Percentiles rank a stretch among this genome's conserved stretches.
Evolutionary conservation across 2,329 filamentous ascomycete genomes (phyloP).

Genomic region (Cordyceps javanica): DNA sequence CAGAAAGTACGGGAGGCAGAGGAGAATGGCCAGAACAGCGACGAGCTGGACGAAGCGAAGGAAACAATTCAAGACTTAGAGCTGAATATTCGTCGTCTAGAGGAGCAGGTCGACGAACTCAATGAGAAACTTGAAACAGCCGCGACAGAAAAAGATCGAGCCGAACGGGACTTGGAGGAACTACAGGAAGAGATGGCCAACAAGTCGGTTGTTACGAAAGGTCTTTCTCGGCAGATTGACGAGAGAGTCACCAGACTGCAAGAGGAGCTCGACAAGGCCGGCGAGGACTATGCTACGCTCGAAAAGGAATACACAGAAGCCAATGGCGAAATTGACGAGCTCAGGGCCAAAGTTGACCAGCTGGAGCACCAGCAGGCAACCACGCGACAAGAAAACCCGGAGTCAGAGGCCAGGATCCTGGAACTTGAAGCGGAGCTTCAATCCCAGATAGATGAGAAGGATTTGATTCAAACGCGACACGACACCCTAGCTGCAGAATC

Average conservation of each 20-base stretch:
- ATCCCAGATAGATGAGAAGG: slow-evolving; percentile 57
- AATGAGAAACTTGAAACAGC: slow-evolving; percentile 51
- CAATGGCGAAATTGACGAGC: slow-evolving; percentile 39
- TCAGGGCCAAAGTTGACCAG: slow-evolving; percentile 39
- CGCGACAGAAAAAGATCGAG: slow-evolving; percentile 47
- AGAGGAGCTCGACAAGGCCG: slow-evolving; percentile 52
- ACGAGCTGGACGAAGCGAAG: slow-evolving; percentile 49
- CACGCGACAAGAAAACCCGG: slow-evolving; percentile 26
- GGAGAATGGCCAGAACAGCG: slow-evolving; percentile 44
- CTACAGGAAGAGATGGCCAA: slow-evolving; percentile 73
- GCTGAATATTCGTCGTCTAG: slow-evolving; percentile 45
- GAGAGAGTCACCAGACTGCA: slow-evolving; percentile 63
- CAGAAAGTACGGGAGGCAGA: slow-evolving; percentile 49
- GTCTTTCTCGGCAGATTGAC: slow-evolving; percentile 67
- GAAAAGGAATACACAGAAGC: slow-evolving; percentile 44
- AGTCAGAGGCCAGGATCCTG: slow-evolving; percentile 39
- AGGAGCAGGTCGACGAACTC: slow-evolving; percentile 48
- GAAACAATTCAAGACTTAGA: slow-evolving; percentile 56
- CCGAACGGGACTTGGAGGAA: slow-evolving; percentile 55
- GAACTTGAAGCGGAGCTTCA: slow-evolving; percentile 55
- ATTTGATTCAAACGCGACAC: slow-evolving; percentile 61
- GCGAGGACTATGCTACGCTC: slow-evolving; percentile 43
- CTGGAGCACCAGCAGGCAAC: slow-evolving; percentile 23
- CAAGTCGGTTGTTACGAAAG: slow-evolving; percentile 71
- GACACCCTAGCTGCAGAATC: slow-evolving; percentile 62